These are phyloP conservation scores for Erigeron canadensis DNA, from an alignment of 129 eudicot species.

Conservation along the genomic window DNA sequence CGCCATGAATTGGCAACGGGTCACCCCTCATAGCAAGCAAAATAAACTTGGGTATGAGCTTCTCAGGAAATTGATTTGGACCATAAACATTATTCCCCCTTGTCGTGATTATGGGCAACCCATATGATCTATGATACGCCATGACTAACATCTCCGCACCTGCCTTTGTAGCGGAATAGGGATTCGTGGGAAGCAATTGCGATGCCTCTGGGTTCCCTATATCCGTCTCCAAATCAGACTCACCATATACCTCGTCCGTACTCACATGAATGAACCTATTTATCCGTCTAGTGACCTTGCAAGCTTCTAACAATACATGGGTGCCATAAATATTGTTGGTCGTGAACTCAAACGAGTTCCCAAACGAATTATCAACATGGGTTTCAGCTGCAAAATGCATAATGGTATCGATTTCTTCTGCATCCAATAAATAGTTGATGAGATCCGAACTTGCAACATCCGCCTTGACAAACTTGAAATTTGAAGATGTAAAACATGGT, in stretches of 20 bases:
- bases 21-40: constrained; percentile 51
- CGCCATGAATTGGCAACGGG: constrained; percentile 44
- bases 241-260: constrained; percentile 59
- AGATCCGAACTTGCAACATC: constrained; percentile 51
- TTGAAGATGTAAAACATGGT: constrained; percentile 38
- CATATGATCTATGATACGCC: constrained; percentile 55
- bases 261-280: constrained; percentile 57
- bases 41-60: constrained; percentile 51
- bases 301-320: constrained; percentile 55
- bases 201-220: constrained; percentile 48
- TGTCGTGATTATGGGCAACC: constrained; percentile 46
- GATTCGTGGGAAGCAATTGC: constrained; percentile 54
- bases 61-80: constrained; percentile 52
- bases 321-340: constrained; percentile 54
- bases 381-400: constrained; percentile 69
- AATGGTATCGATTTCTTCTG: constrained; percentile 49
- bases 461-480: constrained; percentile 55
- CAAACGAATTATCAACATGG: constrained; percentile 55
- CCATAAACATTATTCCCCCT: constrained; percentile 61
- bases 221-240: constrained; percentile 46
- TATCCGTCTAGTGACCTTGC: constrained; percentile 34
- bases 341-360: constrained; percentile 52
- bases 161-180: constrained; percentile 58
- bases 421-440: constrained; percentile 36
- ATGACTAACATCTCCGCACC: constrained; percentile 57